Conservation (phyloP, 495 filamentous ascomycete species). For the Trichoderma asperelloides region DNA sequence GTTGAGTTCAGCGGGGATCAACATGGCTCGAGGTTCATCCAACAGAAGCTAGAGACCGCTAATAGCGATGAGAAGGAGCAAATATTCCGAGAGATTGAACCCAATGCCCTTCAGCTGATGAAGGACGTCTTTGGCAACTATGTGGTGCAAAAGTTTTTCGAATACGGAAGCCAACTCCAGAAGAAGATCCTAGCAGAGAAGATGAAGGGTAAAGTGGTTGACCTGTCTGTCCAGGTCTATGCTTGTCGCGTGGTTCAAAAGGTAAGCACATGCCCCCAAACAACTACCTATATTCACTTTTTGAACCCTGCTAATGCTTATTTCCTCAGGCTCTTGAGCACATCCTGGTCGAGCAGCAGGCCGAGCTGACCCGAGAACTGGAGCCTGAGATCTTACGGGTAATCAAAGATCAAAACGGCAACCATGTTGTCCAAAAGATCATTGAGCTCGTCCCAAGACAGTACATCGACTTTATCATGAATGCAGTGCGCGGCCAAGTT, state of each 20-base stretch:
- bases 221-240: conserved; percentile 83
- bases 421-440: conserved; percentile 94
- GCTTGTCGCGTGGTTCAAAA: conserved; percentile 96
- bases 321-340: conserved; percentile 71
- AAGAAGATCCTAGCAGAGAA: conserved; percentile 76
- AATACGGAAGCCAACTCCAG: conserved; percentile 89
- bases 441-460: conserved; percentile 77
- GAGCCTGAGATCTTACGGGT: conserved; percentile 69
- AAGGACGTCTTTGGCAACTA: conserved; percentile 97
- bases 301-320: conserved; percentile 12
- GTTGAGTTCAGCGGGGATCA: conserved; percentile 96
- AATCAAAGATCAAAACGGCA: conserved; percentile 86
- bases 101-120: conserved; percentile 82
- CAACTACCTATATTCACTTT: neutral
- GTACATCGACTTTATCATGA: conserved; percentile 83
- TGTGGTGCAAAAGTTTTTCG: conserved; percentile 96
- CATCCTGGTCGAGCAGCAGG: conserved; percentile 84
- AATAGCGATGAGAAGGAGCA: conserved; percentile 97
- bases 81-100: conserved; percentile 77
- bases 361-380: conserved; percentile 72
- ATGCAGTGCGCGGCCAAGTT: conserved; percentile 75
- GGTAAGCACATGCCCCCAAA: conserved; percentile 29
- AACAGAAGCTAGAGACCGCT: conserved; percentile 86
- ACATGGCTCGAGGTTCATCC: conserved; percentile 91
- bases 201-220: conserved; percentile 78